phyloP scores from a whole-genome alignment of 2,329 filamentous ascomycete genomes.

The Cytospora schulzeri region DNA sequence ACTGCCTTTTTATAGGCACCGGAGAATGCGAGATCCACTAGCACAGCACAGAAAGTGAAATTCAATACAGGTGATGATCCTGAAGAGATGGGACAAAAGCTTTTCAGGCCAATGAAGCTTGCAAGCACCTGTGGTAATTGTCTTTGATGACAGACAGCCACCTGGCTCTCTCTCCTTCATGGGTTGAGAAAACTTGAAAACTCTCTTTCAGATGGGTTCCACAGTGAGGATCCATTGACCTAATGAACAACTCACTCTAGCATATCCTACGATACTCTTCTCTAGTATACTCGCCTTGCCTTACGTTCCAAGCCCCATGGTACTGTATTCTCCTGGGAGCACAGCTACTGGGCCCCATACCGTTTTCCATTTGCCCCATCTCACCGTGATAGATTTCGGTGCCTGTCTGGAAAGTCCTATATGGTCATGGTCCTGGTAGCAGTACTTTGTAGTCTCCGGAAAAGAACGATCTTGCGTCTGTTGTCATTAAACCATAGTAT shows the following conservation, averaged over 20 bases:
- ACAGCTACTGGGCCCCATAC: not conserved
- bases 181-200: not conserved
- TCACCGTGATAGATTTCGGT: not conserved
- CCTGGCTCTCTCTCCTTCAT: not conserved
- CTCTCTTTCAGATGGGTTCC: not conserved
- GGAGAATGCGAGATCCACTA: not conserved
- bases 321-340: not conserved
- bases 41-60: not conserved
- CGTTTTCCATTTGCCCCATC: not conserved
- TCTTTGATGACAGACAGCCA: not conserved
- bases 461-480: slow-evolving; percentile 27
- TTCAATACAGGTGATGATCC: not conserved
- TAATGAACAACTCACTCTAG: not conserved
- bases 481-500: slow-evolving; percentile 29
- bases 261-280: too few species aligned
- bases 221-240: not conserved
- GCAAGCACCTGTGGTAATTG: not conserved
- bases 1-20: not conserved
- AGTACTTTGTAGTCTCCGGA: slow-evolving; percentile 4
- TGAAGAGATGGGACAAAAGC: not conserved
- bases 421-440: not conserved
- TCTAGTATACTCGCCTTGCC: not conserved
- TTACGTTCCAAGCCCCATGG: not conserved
- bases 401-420: not conserved
- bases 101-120: not conserved